Evolutionary conservation across 768 basidiomycete genomes (phyloP), one percentile per base, ranked within the genome.

Genomic region (Auriscalpium microsporum): DNA sequence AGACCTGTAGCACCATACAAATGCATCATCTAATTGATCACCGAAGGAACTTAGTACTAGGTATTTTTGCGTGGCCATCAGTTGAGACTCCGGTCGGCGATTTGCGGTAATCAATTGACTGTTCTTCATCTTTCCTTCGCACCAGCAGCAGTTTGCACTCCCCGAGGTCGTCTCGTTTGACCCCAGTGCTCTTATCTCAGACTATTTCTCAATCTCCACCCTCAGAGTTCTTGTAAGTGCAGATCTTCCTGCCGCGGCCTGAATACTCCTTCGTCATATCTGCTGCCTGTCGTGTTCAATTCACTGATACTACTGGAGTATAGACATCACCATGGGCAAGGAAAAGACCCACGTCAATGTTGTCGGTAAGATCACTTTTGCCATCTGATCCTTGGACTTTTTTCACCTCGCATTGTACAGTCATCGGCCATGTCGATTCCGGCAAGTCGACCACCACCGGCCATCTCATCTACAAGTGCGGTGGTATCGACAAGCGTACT

Each of bases 391-490:
- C 50, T 45, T 60, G 53, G 53, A 70, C 65, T 59, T 64, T 16
- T 38, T 56, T 28, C 28, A 28, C 28, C 28, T 28, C 28, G 28
- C 28, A 2, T 28, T 28, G 71, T 64, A 36, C 69, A 90, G 93
- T 94, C 76, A 95, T 95, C 79, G 94, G 94, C 64, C 94, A 94
- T 81, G 92, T 94, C 90, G 94, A 97, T 81, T 97, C 95, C 73
- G 95, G 95, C 65, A 99, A 98, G 80, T 98, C 95, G 57, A 99
- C 96, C 78, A 99, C 96, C 70, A 99, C 96, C 66, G 96, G 96
- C 65, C 96, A 99, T 81, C 83, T 99, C 81, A 98, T 98, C 86
- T 98, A 97, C 91, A 96, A 99, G 87, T 99, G 96, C 75, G 96
- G 96, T 86, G 96, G 96, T 90, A 99, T 99, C 81, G 96, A 99